A percentile compares a stretch with the other conserved stretches of the same genome.
These are phyloP conservation scores for Lipomyces yamadae DNA, from an alignment of 805 yeast species.

Conservation along the genomic window DNA sequence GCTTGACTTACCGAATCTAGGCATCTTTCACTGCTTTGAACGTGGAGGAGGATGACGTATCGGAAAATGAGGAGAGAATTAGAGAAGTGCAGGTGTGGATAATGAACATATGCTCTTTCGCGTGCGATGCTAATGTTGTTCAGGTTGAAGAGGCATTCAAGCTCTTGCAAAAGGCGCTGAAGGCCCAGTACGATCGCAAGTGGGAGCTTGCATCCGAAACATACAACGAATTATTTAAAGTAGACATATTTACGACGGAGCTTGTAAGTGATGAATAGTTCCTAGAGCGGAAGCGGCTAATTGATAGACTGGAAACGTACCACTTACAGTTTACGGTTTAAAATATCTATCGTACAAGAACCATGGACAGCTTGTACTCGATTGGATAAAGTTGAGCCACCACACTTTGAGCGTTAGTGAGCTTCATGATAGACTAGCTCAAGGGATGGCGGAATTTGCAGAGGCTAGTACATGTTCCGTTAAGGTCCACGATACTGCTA, in stretches of 20 bases:
- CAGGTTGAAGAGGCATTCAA: conserved; percentile 78
- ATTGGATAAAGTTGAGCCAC: conserved; percentile 44
- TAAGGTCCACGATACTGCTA: conserved; percentile 33
- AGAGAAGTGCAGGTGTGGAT: conserved; percentile 72
- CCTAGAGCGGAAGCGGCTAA: background rate
- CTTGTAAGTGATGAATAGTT: conserved; percentile 16
- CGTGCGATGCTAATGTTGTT: background rate
- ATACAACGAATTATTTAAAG: conserved; percentile 67
- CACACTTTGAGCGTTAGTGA: conserved; percentile 43
- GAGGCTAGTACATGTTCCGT: conserved; percentile 54
- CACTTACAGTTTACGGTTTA: conserved; percentile 74
- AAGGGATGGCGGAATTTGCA: conserved; percentile 63
- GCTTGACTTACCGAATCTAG: conserved; percentile 11
- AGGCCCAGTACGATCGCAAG: conserved; percentile 57
- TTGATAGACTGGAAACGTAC: conserved; percentile 42
- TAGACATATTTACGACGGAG: conserved; percentile 64
- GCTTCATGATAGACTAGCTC: conserved; percentile 52
- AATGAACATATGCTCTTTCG: background rate
- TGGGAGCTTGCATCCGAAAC: conserved; percentile 56
- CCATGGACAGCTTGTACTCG: conserved; percentile 72
- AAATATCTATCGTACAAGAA: conserved; percentile 81
- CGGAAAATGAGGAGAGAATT: conserved; percentile 86
- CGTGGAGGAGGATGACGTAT: conserved; percentile 63
- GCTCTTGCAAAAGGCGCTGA: conserved; percentile 72
- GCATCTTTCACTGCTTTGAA: conserved; percentile 75